These are phyloP conservation scores for Bipolaris cookei DNA, from an alignment of 2,329 filamentous ascomycete species.

Conservation along the genomic window DNA sequence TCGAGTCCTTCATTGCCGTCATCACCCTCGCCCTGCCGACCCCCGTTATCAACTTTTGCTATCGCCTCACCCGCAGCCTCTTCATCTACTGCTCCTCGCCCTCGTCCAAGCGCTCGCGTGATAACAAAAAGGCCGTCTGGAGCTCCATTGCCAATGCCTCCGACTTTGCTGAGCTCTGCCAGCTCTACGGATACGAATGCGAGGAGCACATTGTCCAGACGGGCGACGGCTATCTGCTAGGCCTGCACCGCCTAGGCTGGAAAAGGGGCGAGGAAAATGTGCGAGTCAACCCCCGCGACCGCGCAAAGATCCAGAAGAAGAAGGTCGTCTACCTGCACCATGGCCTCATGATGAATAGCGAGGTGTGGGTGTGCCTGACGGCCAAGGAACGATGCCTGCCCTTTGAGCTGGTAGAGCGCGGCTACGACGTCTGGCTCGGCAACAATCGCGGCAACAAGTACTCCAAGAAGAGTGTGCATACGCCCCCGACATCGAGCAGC, in stretches of 20 bases:
- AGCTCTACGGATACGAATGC: slow-evolving; percentile 86
- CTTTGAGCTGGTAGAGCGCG: slow-evolving; percentile 85
- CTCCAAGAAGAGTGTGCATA: slow-evolving; percentile 87
- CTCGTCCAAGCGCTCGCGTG: slow-evolving; percentile 70
- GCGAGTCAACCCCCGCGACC: slow-evolving; percentile 74
- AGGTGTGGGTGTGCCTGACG: slow-evolving; percentile 95
- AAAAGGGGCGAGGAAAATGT: slow-evolving; percentile 79
- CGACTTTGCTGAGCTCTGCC: slow-evolving; percentile 94
- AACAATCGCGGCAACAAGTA: slow-evolving; percentile 99
- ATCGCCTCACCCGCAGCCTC: slow-evolving; percentile 77
- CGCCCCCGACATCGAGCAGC: slow-evolving; percentile 72
- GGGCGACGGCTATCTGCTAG: slow-evolving; percentile 89
- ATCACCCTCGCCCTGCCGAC: slow-evolving; percentile 86
- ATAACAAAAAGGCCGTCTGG: slow-evolving; percentile 74
- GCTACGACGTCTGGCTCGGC: slow-evolving; percentile 97
- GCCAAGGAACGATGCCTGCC: slow-evolving; percentile 85
- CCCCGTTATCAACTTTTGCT: slow-evolving; percentile 81
- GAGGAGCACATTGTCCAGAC: slow-evolving; percentile 98
- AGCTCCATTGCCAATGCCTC: slow-evolving; percentile 81
- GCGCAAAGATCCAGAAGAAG: slow-evolving; percentile 67
- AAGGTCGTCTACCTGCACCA: slow-evolving; percentile 94
- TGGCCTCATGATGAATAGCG: slow-evolving; percentile 96
- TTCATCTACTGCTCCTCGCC: slow-evolving; percentile 81
- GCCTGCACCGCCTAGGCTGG: slow-evolving; percentile 86
- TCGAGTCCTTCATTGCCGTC: slow-evolving; percentile 83